Evolutionary conservation across 2,329 filamentous ascomycete species (phyloP), one percentile per base, ranked within the genome.

Genomic region (Clonostachys sp.): DNA sequence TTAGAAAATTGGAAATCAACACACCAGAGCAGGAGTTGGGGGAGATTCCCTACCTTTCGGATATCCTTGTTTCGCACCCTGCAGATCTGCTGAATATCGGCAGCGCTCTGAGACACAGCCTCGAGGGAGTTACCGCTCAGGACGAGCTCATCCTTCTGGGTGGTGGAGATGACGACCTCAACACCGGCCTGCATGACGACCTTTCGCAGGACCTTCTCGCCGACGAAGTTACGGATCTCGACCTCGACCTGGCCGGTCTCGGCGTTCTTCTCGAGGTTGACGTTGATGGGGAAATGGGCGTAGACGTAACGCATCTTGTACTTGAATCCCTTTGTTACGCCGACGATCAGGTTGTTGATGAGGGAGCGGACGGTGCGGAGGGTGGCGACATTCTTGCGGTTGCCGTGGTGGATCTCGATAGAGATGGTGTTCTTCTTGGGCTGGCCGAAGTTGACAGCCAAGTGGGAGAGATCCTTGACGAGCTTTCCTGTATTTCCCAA

Each of bases 221-320:
- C 91, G 68, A 96, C 85, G 80, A 96, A 96, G 86, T 96, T 96
- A 74, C 94, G 87, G 81, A 99, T 97, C 86, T 99, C 94, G 69
- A 99, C 89, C 77, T 95, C 88, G 71, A 68, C 87, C 63, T 86
- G 76, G 61, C 86, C 91, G 56, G 89, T 94, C 80, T 97, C 94
- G 68, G 74, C 72, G 84, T 92, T 92, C 87, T 96, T 91, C 66
- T 96, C 91, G 62, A 99, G 76, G 83, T 96, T 97, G 80, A 99
- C 92, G 84, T 99, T 99, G 90, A 99, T 99, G 77, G 94, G 94
- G 73, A 99, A 99, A 87, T 99, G 94, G 73, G 94, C 94, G 75
- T 99, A 99, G 77, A 99, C 94, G 81, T 99, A 99, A 69, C 95
- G 90, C 92, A 99, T 97, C 89, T 99, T 99, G 88, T 99, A 99